Evolutionary conservation across 2,329 filamentous ascomycete genomes (phyloP), one percentile per base, ranked within the genome.

Genomic region (Ophiosphaerella herpotricha): DNA sequence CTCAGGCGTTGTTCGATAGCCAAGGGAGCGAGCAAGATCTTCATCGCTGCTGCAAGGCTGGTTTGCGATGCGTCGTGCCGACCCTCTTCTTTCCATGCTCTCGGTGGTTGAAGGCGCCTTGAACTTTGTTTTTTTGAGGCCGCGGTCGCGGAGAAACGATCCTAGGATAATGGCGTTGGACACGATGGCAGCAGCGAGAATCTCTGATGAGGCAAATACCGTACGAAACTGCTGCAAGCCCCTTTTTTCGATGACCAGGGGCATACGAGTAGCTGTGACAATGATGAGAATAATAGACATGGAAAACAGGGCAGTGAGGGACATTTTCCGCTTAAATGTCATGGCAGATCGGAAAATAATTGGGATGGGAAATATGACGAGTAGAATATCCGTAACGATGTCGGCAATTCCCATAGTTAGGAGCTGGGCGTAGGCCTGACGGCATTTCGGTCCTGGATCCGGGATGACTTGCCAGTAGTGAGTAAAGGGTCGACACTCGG

Each of bases 121-220:
- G 75, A 89, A 97, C 68, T 91, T 94, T 24, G 62, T 46, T 74
- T 95, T 96, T 79, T 97, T 97, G 35, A 91, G 78, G 23, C 94
- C 94, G 45, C 90, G 84, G 70, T 97, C 93, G 12, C 93, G 85
- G 24, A 97, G 85, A 66, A 97, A 97, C 0, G 92, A 96, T 11
- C 93, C 93, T 2, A 99, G 83, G 1, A 97, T 89, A 16, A 99
- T 81, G 3, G 88, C 87, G 69, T 97, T 99, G 11, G 93, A 90
- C 0, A 95, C 88, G 0, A 86, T 85, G 0, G 92, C 90, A 5
- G 94, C 92, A 43, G 93, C 92, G 1, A 97, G 80, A 7, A 97
- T 88, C 68, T 99, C 94, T 14, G 95, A 81, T 0, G 92, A 96
- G 4, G 94, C 94, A 57, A 95, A 81, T 1, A 97, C 83, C 0